Percentiles rank a stretch among this genome's conserved stretches.
Conservation (phyloP, 179 eudicot genomes). For the Silene vulgaris region DNA sequence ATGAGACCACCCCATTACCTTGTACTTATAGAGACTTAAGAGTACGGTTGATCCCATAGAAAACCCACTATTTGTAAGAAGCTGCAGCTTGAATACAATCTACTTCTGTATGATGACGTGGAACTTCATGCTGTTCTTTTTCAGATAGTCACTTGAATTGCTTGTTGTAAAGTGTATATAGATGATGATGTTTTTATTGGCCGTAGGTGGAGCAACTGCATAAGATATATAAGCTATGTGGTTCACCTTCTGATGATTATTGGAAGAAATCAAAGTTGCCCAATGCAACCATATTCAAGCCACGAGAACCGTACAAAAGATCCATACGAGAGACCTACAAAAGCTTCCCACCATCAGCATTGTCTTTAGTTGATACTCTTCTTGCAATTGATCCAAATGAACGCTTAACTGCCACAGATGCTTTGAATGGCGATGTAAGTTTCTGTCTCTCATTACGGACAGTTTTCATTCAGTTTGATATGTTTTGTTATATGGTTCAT, state of each 20-base stretch:
- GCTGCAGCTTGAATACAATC: background rate
- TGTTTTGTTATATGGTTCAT: background rate
- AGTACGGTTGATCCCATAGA: too few species aligned
- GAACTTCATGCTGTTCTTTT: background rate
- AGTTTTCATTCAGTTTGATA: background rate
- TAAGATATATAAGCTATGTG: constrained; percentile 80
- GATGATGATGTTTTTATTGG: background rate
- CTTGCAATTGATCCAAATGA: constrained; percentile 83
- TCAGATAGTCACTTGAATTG: constrained; percentile 3
- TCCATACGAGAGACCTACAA: constrained; percentile 59
- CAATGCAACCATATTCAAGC: constrained; percentile 75
- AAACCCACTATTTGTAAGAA: background rate
- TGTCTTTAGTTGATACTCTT: constrained; percentile 68
- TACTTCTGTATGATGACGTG: constrained; percentile 1
- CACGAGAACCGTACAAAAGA: constrained; percentile 79
- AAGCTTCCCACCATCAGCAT: constrained; percentile 61
- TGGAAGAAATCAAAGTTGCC: constrained; percentile 87
- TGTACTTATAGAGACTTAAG: too few species aligned
- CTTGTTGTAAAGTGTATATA: constrained; percentile 1
- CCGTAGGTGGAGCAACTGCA: constrained; percentile 84
- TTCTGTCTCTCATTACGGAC: background rate
- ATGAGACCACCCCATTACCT: too few species aligned
- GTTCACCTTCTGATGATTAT: constrained; percentile 90
- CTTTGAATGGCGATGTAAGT: constrained; percentile 74
- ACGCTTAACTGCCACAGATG: constrained; percentile 74